A percentile compares a stretch with the other conserved stretches of the same genome.
Conservation (phyloP, 2,329 filamentous ascomycete genomes). For the Verticillium albo-atrum region DNA sequence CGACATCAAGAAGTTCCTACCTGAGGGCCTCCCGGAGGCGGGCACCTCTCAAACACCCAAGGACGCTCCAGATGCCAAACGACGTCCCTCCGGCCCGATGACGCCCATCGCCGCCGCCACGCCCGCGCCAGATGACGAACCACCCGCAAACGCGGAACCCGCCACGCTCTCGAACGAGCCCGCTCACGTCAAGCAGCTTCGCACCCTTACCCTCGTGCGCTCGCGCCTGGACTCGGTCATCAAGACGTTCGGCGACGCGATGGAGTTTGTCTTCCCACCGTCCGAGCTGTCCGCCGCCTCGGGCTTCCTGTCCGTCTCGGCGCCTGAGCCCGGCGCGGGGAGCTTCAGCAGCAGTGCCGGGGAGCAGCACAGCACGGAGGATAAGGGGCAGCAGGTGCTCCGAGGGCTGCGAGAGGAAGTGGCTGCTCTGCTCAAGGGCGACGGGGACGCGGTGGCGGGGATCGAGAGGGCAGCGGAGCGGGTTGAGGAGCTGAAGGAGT, state of each 20-base stretch:
- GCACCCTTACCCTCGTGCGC: slow-evolving; percentile 77
- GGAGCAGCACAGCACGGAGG: slow-evolving; percentile 64
- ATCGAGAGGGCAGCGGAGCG: slow-evolving; percentile 69
- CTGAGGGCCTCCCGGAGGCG: slow-evolving; percentile 37
- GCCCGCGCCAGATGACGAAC: slow-evolving; percentile 4
- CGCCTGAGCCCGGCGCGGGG: slow-evolving; percentile 63
- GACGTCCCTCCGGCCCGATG: slow-evolving; percentile 5
- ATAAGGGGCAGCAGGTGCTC: slow-evolving; percentile 81
- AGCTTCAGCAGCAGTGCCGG: slow-evolving; percentile 26
- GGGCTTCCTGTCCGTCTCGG: slow-evolving; percentile 85
- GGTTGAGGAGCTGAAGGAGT: slow-evolving; percentile 71
- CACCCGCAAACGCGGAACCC: slow-evolving; percentile 10
- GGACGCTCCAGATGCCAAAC: slow-evolving; percentile 14
- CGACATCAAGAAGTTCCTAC: slow-evolving; percentile 71
- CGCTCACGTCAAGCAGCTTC: slow-evolving; percentile 70
- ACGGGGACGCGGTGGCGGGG: slow-evolving; percentile 56
- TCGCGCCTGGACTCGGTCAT: slow-evolving; percentile 84
- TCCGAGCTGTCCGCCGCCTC: slow-evolving; percentile 80
- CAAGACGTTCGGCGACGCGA: slow-evolving; percentile 87
- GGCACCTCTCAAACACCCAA: slow-evolving; percentile 3
- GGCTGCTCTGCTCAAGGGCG: slow-evolving; percentile 49
- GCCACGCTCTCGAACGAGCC: slow-evolving; percentile 41
- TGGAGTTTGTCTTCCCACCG: slow-evolving; percentile 90
- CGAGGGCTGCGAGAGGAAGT: slow-evolving; percentile 69
- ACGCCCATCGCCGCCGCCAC: slow-evolving; percentile 8